These are phyloP conservation scores for Entelexis paramagnoliae DNA, from an alignment of 1,139 yeast species.

Conservation along the genomic window DNA sequence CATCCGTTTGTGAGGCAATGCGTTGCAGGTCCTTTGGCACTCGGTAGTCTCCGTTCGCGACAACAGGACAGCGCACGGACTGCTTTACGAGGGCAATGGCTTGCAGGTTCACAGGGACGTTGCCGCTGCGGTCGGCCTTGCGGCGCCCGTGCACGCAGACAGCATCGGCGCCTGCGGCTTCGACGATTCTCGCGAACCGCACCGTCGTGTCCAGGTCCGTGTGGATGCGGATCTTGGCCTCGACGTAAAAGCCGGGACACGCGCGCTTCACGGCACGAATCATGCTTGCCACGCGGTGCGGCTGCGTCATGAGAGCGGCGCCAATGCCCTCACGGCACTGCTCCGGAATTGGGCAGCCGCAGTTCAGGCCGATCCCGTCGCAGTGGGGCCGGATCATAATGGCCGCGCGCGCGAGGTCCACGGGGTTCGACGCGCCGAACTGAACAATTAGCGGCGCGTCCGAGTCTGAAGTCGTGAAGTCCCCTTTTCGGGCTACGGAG, in stretches of 20 bases:
- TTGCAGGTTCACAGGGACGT: conserved; percentile 70
- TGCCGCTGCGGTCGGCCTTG: conserved; percentile 61
- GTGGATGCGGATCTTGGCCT: conserved; percentile 87
- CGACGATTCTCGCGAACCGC: conserved; percentile 56
- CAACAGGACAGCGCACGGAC: conserved; percentile 55
- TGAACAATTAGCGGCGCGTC: conserved; percentile 78
- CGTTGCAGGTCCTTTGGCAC: conserved; percentile 53
- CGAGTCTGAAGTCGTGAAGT: conserved; percentile 62
- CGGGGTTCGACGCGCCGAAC: conserved; percentile 80
- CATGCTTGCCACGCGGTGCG: conserved; percentile 73
- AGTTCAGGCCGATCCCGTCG: conserved; percentile 89
- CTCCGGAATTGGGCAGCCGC: conserved; percentile 95
- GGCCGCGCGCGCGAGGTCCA: conserved; percentile 73
- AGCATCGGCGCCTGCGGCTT: conserved; percentile 83
- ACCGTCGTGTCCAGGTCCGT: conserved; percentile 61
- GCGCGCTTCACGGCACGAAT: conserved; percentile 67
- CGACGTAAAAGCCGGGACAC: conserved; percentile 58
- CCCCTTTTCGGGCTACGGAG: conserved; percentile 66
- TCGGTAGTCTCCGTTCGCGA: conserved; percentile 87
- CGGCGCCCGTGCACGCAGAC: conserved; percentile 93
- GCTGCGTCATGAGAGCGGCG: conserved; percentile 82
- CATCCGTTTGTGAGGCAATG: conserved; percentile 59
- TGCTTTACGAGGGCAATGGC: conserved; percentile 63
- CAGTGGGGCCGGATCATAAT: conserved; percentile 84
- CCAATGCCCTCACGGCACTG: conserved; percentile 95